Percentiles rank a stretch among this genome's conserved stretches.
These are phyloP conservation scores for Vitis hybrid DNA, from an alignment of 177 flowering plant species.

Conservation along the genomic window DNA sequence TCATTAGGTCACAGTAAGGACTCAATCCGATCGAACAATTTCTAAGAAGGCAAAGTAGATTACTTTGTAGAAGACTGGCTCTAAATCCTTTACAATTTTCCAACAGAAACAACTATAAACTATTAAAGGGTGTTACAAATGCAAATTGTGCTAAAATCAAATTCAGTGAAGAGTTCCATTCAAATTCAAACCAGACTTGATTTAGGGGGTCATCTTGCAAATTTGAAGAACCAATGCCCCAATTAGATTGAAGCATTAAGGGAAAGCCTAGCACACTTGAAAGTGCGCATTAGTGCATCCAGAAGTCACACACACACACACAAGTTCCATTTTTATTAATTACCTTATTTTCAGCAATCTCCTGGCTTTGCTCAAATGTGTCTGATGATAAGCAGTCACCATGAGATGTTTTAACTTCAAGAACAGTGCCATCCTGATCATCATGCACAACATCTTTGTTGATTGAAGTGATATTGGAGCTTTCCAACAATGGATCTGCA, in stretches of 20 bases:
- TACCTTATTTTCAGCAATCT: constrained; percentile 27
- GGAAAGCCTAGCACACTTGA: no score
- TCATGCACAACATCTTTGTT: constrained; percentile 5
- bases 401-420: constrained; percentile 13
- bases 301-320: not conserved
- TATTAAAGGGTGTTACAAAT: no score
- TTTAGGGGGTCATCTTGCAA: no score
- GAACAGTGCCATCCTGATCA: constrained; percentile 1
- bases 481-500: constrained; percentile 16
- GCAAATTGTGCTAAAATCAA: no score
- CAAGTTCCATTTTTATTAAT: constrained; percentile 1
- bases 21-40: not conserved
- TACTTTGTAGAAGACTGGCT: not conserved
- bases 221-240: not conserved
- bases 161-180: no score
- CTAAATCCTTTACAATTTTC: not conserved
- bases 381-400: constrained; percentile 13
- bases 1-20: not conserved
- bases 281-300: no score
- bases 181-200: no score
- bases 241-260: no score
- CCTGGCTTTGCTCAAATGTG: constrained; percentile 16
- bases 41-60: not conserved
- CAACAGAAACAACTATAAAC: no score
- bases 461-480: constrained; percentile 2